phyloP scores from a whole-genome alignment of 2,329 filamentous ascomycete species.

The Fusarium longipes region DNA sequence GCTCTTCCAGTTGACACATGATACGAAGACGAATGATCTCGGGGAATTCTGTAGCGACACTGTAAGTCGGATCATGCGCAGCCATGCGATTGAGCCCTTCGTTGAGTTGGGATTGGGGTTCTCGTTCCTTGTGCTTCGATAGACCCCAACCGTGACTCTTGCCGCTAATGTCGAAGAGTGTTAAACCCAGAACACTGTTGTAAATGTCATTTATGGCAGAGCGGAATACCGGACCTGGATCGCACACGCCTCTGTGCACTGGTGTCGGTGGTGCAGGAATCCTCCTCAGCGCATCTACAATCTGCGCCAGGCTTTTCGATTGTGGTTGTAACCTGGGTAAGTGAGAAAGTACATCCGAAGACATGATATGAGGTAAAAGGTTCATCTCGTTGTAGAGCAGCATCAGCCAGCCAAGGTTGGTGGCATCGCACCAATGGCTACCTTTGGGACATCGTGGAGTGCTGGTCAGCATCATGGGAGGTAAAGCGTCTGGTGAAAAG shows the following conservation, averaged over 20 bases:
- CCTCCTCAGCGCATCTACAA: constrained; percentile 57
- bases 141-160: constrained; percentile 62
- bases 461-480: constrained; percentile 49
- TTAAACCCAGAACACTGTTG: constrained; percentile 62
- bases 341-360: constrained; percentile 45
- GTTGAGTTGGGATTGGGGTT: constrained; percentile 52
- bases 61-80: constrained; percentile 47
- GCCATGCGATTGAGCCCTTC: constrained; percentile 50
- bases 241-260: constrained; percentile 59
- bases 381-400: constrained; percentile 61
- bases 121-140: constrained; percentile 53
- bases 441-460: constrained; percentile 62
- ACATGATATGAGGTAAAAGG: constrained; percentile 56
- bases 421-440: constrained; percentile 63
- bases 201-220: constrained; percentile 62
- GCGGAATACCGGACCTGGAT: constrained; percentile 61
- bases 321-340: constrained; percentile 44
- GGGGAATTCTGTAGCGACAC: constrained; percentile 50
- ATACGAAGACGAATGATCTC: constrained; percentile 56
- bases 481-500: constrained; percentile 29
- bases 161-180: constrained; percentile 61
- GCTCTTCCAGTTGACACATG: constrained; percentile 53
- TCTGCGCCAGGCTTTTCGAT: constrained; percentile 57
- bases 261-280: constrained; percentile 59
- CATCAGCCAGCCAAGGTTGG: constrained; percentile 66